Evolutionary conservation across 495 filamentous ascomycete genomes (phyloP).

Genomic region (Neurospora sp.): DNA sequence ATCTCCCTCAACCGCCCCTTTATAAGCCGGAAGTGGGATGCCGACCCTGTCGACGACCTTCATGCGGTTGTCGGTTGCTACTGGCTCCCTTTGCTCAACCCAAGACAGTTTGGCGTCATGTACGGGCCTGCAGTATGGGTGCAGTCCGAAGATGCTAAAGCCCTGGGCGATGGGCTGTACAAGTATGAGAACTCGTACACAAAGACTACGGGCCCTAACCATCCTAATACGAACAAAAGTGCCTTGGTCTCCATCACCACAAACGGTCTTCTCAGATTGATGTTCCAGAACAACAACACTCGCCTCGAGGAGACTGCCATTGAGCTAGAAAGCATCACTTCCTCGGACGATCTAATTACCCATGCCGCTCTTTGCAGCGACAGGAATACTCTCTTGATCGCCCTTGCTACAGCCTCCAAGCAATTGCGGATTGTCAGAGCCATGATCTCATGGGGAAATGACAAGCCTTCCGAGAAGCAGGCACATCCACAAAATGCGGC

Average conservation of each 20-base stretch:
- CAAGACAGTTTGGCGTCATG: conserved; percentile 29
- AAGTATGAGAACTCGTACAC: conserved; percentile 36
- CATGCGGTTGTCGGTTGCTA: conserved; percentile 70
- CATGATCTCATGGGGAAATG: conserved; percentile 41
- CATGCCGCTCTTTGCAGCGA: conserved; percentile 74
- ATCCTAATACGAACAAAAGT: conserved; percentile 54
- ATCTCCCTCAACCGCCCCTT: conserved; percentile 58
- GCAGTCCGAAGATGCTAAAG: conserved; percentile 14
- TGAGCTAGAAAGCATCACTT: conserved; percentile 59
- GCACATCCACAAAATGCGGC: conserved; percentile 19
- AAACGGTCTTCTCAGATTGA: conserved; percentile 55
- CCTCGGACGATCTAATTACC: conserved; percentile 61
- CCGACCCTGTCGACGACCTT: conserved; percentile 59
- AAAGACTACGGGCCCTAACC: conserved; percentile 53
- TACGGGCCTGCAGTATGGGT: conserved; percentile 38
- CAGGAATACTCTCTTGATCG: conserved; percentile 55
- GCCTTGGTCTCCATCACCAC: conserved; percentile 62
- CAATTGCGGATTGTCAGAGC: conserved; percentile 57
- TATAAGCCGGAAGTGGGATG: conserved; percentile 40
- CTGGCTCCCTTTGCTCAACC: conserved; percentile 57
- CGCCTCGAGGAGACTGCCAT: conserved; percentile 56
- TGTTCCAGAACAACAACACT: conserved; percentile 49
- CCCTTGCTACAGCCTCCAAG: conserved; percentile 54
- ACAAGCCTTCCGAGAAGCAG: conserved; percentile 31
- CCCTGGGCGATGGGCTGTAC: conserved; percentile 14